Evolutionary conservation across 371 early-diverging fungal species (phyloP), one percentile per base, ranked within the genome.

Genomic region (Rhizomucor pusillus): DNA sequence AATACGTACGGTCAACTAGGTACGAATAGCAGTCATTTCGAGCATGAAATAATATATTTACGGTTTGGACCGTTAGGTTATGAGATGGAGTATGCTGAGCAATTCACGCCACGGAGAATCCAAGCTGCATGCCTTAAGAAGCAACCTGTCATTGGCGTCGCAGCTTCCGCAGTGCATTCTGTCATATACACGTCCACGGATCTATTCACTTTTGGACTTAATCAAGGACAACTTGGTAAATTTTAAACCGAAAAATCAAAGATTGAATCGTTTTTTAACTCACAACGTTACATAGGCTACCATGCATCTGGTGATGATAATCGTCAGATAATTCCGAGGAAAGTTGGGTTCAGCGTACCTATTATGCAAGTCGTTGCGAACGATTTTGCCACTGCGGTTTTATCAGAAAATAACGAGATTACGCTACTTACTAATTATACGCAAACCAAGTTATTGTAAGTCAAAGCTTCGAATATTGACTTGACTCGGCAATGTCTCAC

Each of bases 191-290:
- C 87, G 2, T 46, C 62, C 5, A 65, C 62, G 0, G 77, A 84
- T 18, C 44, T 92, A 0, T 90, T 77, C 52, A 88, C 89, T 0
- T 92, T 89, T 79, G 92, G 92, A 0, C 61, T 73, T 34, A 88
- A 89, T 57, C 73, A 78, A 48, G 92, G 92, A 0, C 92, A 92
- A 56, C 65, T 92, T n/a, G 90, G 87, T 68, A 58, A 52, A n/a
- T n/a, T n/a, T 0, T 2, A 2, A 14, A 13, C 7, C 16, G 18
- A 45, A 29, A 41, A 23, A 18, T 4, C 33, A 25, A 34, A 24
- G 24, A 53, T n/a, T 35, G 0, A n/a, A 43, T 19, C 22, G 9
- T 16, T 1, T 45, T 34, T 41, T 41, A 11, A 14, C 33, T 47
- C 20, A 34, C 47, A 7, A n/a, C 14, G 19, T 22, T 58, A 39